Base-by-base conservation (phyloP, 1,284 basidiomycete genomes). In the Cryptococcus sp. region DNA sequence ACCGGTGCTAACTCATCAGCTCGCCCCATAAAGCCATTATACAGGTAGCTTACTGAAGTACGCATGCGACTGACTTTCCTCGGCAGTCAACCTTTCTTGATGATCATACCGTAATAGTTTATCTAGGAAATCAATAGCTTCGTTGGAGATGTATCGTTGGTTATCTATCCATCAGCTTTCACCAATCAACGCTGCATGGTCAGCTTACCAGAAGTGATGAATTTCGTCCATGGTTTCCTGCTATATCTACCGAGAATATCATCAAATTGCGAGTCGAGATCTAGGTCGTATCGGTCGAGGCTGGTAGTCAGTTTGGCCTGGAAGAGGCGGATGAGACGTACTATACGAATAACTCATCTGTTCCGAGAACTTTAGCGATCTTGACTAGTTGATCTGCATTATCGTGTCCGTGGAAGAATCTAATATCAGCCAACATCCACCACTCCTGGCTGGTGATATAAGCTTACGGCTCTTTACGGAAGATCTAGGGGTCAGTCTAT, bases 301-400 rank as follows among this genome's bases (percentile, higher is more conserved):
- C 65, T 69, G 53, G 3, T 32, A 13, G 45, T 62, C 49, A 60
- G 56, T 37, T 41, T 3, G 9, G 7, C 39, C 14, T 36, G 24
- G 16, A 14, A 13, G 9, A 40, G 2, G n/a, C 28, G 1, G 7
- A 16, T 34, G 13, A n/a, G 36, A 69, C 70, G 54, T 44, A 72
- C 71, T 76, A 76, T 46, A 84, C 80, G 72, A 91, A 96, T 19
- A 98, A 78, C 66, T 93, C 93, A 63, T 98, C 94, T 4, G 94
- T 98, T 19, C 94, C 94, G 48, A 98, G 81, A 45, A 98, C 93
- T 77, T 97, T 97, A 53, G 91, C 86, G 60, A 98, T 98, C 79
- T 97, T 98, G 67, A 98, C 94, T 46, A 98, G 79, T 72, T 98
- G 94, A 77, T 98, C 96, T 70, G 94, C 96, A 75, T 98, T 98